Percentiles rank a stretch among this genome's conserved stretches.
These are phyloP conservation scores for Colletotrichum echinochloae DNA, from an alignment of 2,329 filamentous ascomycete species.

Conservation along the genomic window DNA sequence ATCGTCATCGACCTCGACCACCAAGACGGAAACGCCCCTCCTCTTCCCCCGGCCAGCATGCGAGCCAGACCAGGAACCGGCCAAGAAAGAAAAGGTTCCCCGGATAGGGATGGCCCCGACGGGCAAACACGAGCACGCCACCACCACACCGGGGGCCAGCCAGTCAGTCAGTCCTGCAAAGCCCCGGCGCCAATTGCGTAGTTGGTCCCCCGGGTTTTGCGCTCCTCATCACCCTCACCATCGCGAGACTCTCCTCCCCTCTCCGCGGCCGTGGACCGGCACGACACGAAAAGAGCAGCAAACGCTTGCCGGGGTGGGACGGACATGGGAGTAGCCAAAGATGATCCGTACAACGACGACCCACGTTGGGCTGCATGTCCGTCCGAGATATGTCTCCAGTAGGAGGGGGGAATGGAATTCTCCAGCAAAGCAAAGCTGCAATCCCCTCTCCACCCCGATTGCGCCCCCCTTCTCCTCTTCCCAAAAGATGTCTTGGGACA, in stretches of 20 bases:
- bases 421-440: not conserved
- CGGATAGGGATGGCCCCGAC: constrained; percentile 20
- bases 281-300: not conserved
- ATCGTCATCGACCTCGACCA: constrained; percentile 22
- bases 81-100: constrained; percentile 17
- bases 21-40: constrained; percentile 6
- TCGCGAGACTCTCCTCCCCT: not conserved
- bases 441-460: not conserved
- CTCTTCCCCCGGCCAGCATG: not conserved
- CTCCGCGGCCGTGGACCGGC: not conserved
- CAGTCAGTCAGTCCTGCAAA: not conserved
- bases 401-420: not conserved
- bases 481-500: not conserved
- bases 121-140: constrained; percentile 3
- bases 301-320: not conserved
- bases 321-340: not conserved
- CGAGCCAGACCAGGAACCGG: constrained; percentile 14
- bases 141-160: not conserved
- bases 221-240: not conserved
- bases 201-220: not conserved
- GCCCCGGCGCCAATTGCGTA: not conserved
- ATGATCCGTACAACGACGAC: not conserved
- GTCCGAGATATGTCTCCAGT: not conserved
- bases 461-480: too few relatives aligned
- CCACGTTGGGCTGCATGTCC: constrained; percentile 12